Percentiles rank a stretch among this genome's conserved stretches.
Evolutionary conservation across 192 early-diverging fungal species (phyloP).

Genomic region (Dissophora globulifera): DNA sequence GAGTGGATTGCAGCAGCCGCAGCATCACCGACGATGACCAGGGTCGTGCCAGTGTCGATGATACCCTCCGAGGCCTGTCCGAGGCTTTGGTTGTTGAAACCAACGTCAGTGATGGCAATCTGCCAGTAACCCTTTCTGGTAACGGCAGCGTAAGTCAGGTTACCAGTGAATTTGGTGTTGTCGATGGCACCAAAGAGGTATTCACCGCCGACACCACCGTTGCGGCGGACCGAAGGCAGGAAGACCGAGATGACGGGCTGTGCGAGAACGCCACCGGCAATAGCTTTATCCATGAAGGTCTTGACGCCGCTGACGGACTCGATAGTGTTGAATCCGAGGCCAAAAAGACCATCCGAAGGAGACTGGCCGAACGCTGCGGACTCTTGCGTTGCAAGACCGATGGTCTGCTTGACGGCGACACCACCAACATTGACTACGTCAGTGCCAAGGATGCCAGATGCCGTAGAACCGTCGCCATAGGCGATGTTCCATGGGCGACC

Average conservation of each 20-base stretch:
- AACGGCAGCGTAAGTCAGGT: slow-evolving; percentile 63
- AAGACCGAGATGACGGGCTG: slow-evolving; percentile 71
- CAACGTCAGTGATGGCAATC: slow-evolving; percentile 58
- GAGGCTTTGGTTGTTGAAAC: slow-evolving; percentile 43
- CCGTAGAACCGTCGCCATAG: slow-evolving; percentile 72
- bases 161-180: slow-evolving; percentile 55
- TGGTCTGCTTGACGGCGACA: slow-evolving; percentile 66
- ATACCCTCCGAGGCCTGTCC: slow-evolving; percentile 53
- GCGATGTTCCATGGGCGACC: slow-evolving; percentile 68
- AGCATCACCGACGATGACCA: slow-evolving; percentile 65
- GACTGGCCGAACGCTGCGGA: slow-evolving; percentile 64
- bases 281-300: slow-evolving; percentile 67
- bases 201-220: slow-evolving; percentile 15
- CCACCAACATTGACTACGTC: slow-evolving; percentile 73
- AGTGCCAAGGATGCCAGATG: slow-evolving; percentile 52
- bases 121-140: slow-evolving; percentile 67
- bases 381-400: slow-evolving; percentile 68
- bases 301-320: slow-evolving; percentile 54
- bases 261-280: slow-evolving; percentile 60
- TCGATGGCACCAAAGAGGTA: slow-evolving; percentile 66
- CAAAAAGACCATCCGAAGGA: slow-evolving; percentile 60
- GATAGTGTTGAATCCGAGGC: slow-evolving; percentile 68
- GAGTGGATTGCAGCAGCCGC: slow-evolving; percentile 64
- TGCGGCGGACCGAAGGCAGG: slow-evolving; percentile 52
- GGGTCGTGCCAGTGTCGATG: slow-evolving; percentile 74